phyloP scores from a whole-genome alignment of 768 basidiomycete genomes.

The Trametes punicea region DNA sequence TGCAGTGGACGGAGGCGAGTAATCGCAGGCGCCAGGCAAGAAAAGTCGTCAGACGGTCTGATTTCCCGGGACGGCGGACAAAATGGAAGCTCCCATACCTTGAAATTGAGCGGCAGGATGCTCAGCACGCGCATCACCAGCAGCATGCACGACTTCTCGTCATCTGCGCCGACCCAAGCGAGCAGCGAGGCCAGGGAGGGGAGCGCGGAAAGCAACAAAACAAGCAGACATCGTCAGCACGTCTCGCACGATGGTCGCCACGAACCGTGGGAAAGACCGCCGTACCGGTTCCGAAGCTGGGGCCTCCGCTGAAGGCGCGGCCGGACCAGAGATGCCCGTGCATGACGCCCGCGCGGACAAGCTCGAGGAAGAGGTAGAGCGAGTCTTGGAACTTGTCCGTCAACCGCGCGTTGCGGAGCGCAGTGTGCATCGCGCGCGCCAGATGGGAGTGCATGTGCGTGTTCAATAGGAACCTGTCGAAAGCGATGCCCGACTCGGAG shows the following conservation, averaged over 20 bases:
- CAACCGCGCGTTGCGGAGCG: conserved; percentile 71
- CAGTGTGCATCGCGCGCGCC: conserved; percentile 87
- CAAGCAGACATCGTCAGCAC: conserved; percentile 26
- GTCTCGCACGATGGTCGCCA: conserved; percentile 17
- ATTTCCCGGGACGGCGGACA: neutral
- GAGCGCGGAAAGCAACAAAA: conserved; percentile 7
- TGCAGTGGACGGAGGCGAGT: neutral
- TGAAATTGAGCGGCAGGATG: conserved; percentile 93
- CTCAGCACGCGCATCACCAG: conserved; percentile 95
- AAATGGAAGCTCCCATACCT: conserved; percentile 48
- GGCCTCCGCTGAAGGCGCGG: conserved; percentile 88
- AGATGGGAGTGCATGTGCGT: conserved; percentile 86
- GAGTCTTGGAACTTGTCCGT: conserved; percentile 99
- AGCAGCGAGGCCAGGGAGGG: neutral
- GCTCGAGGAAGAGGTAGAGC: conserved; percentile 90
- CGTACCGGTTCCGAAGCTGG: conserved; percentile 88
- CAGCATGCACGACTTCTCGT: conserved; percentile 91
- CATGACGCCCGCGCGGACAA: conserved; percentile 95
- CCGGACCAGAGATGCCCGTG: conserved; percentile 91
- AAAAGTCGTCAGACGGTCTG: conserved; percentile 1
- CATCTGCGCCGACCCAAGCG: conserved; percentile 49
- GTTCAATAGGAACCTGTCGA: conserved; percentile 76
- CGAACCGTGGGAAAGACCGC: conserved; percentile 33
- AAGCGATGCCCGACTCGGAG: neutral
- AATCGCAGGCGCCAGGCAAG: conserved; percentile 5